Percentiles rank a stretch among this genome's conserved stretches.
Conservation (phyloP, 2,329 filamentous ascomycete species). For the Clonostachys rhizophaga region DNA sequence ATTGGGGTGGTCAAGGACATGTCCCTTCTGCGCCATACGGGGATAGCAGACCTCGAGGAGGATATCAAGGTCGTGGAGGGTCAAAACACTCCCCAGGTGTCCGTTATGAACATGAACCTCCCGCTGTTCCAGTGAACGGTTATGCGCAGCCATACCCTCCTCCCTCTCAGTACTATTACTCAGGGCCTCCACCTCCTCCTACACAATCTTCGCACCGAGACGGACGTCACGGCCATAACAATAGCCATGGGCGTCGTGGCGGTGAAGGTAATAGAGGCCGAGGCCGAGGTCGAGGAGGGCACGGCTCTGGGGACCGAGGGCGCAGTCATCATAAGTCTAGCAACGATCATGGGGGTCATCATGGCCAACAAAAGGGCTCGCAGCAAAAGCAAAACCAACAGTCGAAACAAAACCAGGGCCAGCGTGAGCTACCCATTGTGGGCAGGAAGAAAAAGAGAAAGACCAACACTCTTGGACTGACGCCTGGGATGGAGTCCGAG, state of each 20-base stretch:
- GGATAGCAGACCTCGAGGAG: slow-evolving; percentile 32
- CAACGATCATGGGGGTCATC: slow-evolving; percentile 5
- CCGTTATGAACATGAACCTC: slow-evolving; percentile 22
- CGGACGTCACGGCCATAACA: slow-evolving; percentile 21
- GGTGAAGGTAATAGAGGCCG: slow-evolving; percentile 9
- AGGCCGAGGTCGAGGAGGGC: slow-evolving; percentile 26
- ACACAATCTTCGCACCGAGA: slow-evolving; percentile 15
- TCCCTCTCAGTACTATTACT: slow-evolving; percentile 29
- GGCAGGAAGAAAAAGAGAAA: slow-evolving; percentile 69
- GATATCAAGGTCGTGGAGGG: slow-evolving; percentile 38
- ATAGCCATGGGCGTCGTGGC: slow-evolving; percentile 34
- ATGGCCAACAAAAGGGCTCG: slow-evolving; percentile 5
- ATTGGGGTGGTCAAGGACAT: slow-evolving; percentile 24
- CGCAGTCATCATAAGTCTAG: slow-evolving; percentile 22
- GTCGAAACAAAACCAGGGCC: slow-evolving; percentile 11
- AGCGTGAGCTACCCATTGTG: slow-evolving; percentile 20
- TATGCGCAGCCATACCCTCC: slow-evolving; percentile 33
- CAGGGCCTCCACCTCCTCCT: slow-evolving; percentile 30
- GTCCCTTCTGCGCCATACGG: slow-evolving; percentile 29
- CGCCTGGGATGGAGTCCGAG: slow-evolving; percentile 59
- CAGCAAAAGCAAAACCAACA: slow-evolving; percentile 4
- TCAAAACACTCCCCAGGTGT: not conserved
- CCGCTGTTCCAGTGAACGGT: slow-evolving; percentile 22
- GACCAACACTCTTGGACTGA: slow-evolving; percentile 68
- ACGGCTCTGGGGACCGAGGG: slow-evolving; percentile 40